phyloP scores from a whole-genome alignment of 2,329 filamentous ascomycete genomes.

The Talaromyces sp. region DNA sequence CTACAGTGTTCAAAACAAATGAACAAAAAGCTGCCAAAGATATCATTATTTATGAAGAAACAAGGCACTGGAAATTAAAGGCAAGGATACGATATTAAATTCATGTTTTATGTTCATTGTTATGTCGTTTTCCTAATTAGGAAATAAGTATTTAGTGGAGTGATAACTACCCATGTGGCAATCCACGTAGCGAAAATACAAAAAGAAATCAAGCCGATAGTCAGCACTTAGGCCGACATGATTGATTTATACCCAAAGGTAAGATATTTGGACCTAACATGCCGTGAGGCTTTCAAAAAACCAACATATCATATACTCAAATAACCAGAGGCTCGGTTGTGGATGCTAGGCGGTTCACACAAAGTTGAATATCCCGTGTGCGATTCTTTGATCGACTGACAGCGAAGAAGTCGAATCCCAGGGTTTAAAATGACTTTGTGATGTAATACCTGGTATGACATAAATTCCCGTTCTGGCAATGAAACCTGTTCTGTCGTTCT shows the following conservation, averaged over 20 bases:
- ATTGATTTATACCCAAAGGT: background rate
- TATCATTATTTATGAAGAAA: no score
- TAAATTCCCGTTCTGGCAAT: background rate
- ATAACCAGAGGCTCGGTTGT: background rate
- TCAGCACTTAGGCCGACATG: background rate
- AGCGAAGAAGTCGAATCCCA: background rate
- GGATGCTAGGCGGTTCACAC: background rate
- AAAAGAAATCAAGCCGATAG: background rate
- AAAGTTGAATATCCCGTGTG: background rate
- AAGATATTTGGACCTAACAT: background rate
- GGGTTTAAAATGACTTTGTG: background rate
- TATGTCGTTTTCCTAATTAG: background rate
- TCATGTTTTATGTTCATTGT: background rate
- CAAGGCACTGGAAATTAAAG: no score
- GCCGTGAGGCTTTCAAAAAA: background rate
- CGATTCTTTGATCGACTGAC: background rate
- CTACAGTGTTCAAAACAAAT: background rate
- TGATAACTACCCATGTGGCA: background rate
- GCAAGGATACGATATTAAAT: no score
- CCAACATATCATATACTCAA: background rate
- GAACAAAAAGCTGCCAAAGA: no score
- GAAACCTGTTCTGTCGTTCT: background rate
- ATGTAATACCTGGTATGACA: background rate
- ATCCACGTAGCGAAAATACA: background rate
- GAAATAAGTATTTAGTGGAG: background rate